These are phyloP conservation scores for Oryza longistaminata DNA, from an alignment of 176 grass and related monocot genomes.

Conservation along the genomic window DNA sequence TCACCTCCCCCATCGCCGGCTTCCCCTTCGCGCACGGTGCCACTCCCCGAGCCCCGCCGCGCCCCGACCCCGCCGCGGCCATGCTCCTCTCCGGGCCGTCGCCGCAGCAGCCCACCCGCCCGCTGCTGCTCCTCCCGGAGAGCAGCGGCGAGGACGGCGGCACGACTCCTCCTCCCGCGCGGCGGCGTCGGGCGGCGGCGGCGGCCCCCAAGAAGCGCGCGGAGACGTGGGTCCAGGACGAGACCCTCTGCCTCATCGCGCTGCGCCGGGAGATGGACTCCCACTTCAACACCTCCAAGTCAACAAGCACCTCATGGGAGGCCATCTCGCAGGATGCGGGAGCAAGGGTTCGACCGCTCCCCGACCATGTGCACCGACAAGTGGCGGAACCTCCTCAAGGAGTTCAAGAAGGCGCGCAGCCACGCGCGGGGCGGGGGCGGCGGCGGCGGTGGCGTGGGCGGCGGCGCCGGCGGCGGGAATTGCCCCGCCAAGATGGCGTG, in stretches of 20 bases:
- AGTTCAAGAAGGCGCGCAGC: constrained; percentile 98
- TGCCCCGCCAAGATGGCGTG: constrained; percentile 84
- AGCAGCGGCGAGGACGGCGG: constrained; percentile 76
- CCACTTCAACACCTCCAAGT: constrained; percentile 96
- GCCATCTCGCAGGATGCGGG: constrained; percentile 93
- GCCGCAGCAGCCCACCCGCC: constrained; percentile 46
- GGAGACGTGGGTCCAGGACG: constrained; percentile 95
- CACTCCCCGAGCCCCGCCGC: constrained; percentile 11
- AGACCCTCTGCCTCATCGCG: constrained; percentile 80
- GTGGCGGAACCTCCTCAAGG: constrained; percentile 95
- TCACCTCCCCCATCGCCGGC: constrained; percentile 10
- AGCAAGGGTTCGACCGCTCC: constrained; percentile 90
- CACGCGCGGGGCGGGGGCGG: constrained; percentile 57
- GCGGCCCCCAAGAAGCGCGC: constrained; percentile 89
- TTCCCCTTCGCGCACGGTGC: not conserved
- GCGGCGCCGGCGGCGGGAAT: constrained; percentile 56
- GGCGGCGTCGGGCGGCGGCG: constrained; percentile 40
- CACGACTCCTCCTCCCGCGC: constrained; percentile 52
- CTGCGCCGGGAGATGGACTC: constrained; percentile 79
- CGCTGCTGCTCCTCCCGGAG: constrained; percentile 58
- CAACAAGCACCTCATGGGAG: constrained; percentile 99
- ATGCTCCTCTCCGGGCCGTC: constrained; percentile 63
- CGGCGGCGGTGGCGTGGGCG: constrained; percentile 42
- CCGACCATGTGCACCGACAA: constrained; percentile 99
- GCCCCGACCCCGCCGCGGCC: constrained; percentile 31